Evolutionary conservation across 2,329 filamentous ascomycete species (phyloP).

Genomic region (Penicillium fuscoglaucum): DNA sequence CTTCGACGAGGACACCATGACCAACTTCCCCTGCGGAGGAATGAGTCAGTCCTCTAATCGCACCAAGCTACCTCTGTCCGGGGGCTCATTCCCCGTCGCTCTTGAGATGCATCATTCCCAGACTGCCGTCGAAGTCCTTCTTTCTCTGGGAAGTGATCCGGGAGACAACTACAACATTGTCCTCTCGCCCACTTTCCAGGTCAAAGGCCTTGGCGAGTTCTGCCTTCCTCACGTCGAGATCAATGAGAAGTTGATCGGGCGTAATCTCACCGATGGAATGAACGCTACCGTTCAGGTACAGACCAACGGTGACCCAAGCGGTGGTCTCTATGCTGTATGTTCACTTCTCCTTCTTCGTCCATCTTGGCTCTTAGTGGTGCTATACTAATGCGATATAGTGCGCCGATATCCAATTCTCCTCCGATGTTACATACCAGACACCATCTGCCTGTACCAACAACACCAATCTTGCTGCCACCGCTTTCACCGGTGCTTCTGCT

Average conservation of each 20-base stretch:
- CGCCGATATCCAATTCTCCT: conserved; percentile 69
- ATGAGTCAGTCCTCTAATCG: conserved; percentile 48
- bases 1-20: conserved; percentile 49
- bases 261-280: conserved; percentile 60
- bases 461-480: conserved; percentile 53
- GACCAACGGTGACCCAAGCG: conserved; percentile 58
- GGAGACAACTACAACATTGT: conserved; percentile 68
- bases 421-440: conserved; percentile 47
- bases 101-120: conserved; percentile 55
- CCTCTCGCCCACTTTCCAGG: conserved; percentile 61
- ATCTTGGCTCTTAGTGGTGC: not conserved
- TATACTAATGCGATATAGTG: conserved; percentile 52
- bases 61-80: conserved; percentile 52
- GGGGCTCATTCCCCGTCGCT: conserved; percentile 50
- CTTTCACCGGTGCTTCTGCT: conserved; percentile 42
- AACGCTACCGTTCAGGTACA: conserved; percentile 69
- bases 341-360: conserved; percentile 4
- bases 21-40: conserved; percentile 54
- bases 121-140: conserved; percentile 54
- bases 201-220: conserved; percentile 63
- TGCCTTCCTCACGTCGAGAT: conserved; percentile 61
- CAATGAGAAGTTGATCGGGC: conserved; percentile 30
- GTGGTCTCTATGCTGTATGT: conserved; percentile 66
- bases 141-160: conserved; percentile 54
- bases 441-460: conserved; percentile 58